A percentile compares a stretch with the other conserved stretches of the same genome.
phyloP scores from a whole-genome alignment of 2,329 filamentous ascomycete species.

The Paecilomyces sp. region DNA sequence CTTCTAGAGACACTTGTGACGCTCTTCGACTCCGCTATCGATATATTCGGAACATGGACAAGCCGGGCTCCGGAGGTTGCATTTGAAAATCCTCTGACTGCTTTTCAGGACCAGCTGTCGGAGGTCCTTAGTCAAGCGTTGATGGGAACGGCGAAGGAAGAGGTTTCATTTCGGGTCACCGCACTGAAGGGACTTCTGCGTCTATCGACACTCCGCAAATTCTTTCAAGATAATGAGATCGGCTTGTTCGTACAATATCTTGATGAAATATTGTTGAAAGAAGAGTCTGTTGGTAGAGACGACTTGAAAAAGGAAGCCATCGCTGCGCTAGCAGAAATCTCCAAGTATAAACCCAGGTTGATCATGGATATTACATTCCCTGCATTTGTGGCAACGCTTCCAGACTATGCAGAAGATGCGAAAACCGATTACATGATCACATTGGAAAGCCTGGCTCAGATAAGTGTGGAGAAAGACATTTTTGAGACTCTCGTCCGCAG shows the following conservation, averaged over 20 bases:
- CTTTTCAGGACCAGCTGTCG: constrained; percentile 45
- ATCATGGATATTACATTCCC: constrained; percentile 61
- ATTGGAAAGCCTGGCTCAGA: constrained; percentile 57
- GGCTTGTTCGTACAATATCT: constrained; percentile 51
- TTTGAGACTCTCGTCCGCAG: constrained; percentile 58
- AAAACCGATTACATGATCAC: constrained; percentile 45
- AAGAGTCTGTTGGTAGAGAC: constrained; percentile 49
- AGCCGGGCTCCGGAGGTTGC: constrained; percentile 29
- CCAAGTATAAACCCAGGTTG: constrained; percentile 54
- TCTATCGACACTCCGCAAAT: constrained; percentile 38
- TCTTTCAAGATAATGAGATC: constrained; percentile 46
- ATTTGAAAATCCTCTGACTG: constrained; percentile 35
- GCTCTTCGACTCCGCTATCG: constrained; percentile 51
- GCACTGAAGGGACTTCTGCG: constrained; percentile 42
- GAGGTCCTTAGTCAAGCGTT: constrained; percentile 50
- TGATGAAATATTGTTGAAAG: constrained; percentile 54
- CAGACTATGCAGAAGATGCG: constrained; percentile 47
- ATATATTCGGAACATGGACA: constrained; percentile 51
- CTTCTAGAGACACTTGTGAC: constrained; percentile 55
- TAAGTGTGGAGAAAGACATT: constrained; percentile 55
- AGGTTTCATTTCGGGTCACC: constrained; percentile 43
- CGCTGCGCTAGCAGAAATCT: constrained; percentile 52
- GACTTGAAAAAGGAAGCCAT: constrained; percentile 55
- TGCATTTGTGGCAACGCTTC: constrained; percentile 57
- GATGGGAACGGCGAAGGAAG: constrained; percentile 46